Evolutionary conservation across 1,284 basidiomycete species (phyloP), one percentile per base, ranked within the genome.

Genomic region (Kalmanozyma brasiliensis): DNA sequence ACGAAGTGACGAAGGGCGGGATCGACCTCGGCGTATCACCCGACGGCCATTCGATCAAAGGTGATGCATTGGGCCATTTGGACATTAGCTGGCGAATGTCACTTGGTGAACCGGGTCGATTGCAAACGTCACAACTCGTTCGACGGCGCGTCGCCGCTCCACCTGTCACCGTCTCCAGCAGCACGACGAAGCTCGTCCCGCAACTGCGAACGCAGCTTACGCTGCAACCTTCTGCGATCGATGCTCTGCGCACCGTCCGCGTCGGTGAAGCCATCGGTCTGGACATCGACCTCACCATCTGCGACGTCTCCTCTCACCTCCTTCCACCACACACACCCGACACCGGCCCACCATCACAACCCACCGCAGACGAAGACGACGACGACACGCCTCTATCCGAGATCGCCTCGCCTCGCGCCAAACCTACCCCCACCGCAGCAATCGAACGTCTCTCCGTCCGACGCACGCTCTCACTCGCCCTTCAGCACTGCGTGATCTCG

Each of bases 71-170:
- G 26, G 77, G 77, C 13, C 65, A 65, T 49, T 52, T 78, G 17
- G 78, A 82, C 38, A 77, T 82, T 34, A 52, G 69, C 10, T 82
- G 80, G 80, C 57, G 76, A 1, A 76, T 76, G 41, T 51, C 45
- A 9, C 40, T 60, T 24, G 80, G 80, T 20, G 79, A 82, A 43
- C 33, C 61, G 1, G 80, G 80, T 0, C 45, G 73, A 2, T 35
- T 75, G 40, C 73, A 75, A 41, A 75, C 73, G 2, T 35, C 30
- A 6, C 63, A 66, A 20, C 52, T 72, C 4, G 52, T 61, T 0
- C 45, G 68, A 1, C 32, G 68, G 5, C 51, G 68, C 0, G 56
- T 62, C 0, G 38, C 43, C 0, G 9, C 41, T 2, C 44, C 35
- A 0, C 49, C 60, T 10, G 33, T 69, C 17, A 17, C 30, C 4